phyloP scores from a whole-genome alignment of 2,329 filamentous ascomycete genomes.

The Colletotrichum sp. region DNA sequence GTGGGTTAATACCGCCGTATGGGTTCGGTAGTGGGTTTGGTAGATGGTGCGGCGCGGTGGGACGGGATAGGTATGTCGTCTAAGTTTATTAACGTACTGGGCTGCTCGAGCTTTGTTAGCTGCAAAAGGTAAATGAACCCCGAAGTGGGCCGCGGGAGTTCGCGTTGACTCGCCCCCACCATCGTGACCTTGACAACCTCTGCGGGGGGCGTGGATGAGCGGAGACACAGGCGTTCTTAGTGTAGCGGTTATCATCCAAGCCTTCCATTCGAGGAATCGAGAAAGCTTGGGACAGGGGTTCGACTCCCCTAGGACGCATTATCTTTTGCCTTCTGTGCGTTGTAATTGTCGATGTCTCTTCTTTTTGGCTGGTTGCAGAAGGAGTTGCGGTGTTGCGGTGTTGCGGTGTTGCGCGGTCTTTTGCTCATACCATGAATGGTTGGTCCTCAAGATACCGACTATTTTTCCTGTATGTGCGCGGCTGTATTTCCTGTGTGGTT shows the following conservation, averaged over 20 bases:
- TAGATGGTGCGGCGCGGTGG: neutral
- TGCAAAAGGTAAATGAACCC: neutral
- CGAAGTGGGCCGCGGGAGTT: neutral
- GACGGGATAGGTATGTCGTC: neutral
- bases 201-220: accelerated
- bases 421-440: neutral
- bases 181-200: neutral
- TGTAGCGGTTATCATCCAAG: neutral
- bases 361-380: accelerated
- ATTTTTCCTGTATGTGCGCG: accelerated
- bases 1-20: neutral
- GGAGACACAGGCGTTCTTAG: neutral
- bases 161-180: neutral
- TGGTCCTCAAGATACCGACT: accelerated
- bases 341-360: neutral
- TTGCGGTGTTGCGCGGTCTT: neutral
- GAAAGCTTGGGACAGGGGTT: neutral
- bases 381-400: neutral
- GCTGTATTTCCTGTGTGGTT: too few relatives aligned
- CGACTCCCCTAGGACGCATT: neutral
- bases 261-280: neutral
- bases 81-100: neutral
- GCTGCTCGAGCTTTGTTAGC: neutral
- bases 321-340: neutral
- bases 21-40: neutral